Evolutionary conservation across 1,284 basidiomycete species (phyloP).

Genomic region (Tilletia caries): DNA sequence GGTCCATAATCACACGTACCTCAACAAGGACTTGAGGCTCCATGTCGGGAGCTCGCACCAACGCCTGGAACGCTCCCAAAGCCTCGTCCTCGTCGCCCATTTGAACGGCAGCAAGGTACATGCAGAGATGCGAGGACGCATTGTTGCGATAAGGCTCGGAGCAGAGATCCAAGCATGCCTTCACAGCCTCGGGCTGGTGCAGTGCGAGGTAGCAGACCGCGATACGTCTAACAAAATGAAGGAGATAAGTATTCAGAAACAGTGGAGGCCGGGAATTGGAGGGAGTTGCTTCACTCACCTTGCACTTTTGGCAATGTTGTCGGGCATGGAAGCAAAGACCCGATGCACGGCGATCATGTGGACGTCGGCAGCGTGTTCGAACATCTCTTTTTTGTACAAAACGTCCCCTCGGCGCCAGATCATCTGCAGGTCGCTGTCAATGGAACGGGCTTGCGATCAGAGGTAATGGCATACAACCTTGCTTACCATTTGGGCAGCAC

Average conservation of each 20-base stretch:
- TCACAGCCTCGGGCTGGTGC: background rate
- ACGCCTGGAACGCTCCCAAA: background rate
- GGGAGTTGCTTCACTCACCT: background rate
- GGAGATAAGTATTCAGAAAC: background rate
- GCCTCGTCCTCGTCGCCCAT: background rate
- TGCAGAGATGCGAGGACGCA: background rate
- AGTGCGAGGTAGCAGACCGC: conserved; percentile 4
- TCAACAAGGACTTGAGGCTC: background rate
- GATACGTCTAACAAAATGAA: background rate
- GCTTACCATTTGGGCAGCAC: conserved; percentile 8
- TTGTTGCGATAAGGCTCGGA: background rate
- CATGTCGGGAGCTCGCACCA: conserved; percentile 3
- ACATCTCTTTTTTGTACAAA: background rate
- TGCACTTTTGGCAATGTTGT: conserved; percentile 9
- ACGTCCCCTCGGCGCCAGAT: conserved; percentile 10
- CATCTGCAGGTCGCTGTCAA: background rate
- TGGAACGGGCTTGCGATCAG: background rate
- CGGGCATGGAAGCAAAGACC: conserved; percentile 2
- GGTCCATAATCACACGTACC: background rate
- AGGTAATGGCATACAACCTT: too few species aligned
- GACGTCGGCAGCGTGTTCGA: background rate
- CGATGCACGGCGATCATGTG: conserved; percentile 8
- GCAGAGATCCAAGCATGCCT: conserved; percentile 1
- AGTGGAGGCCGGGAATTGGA: background rate
- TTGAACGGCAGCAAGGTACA: background rate